Conservation (phyloP, 768 basidiomycete species). For the Xerocomellus chrysenteron region DNA sequence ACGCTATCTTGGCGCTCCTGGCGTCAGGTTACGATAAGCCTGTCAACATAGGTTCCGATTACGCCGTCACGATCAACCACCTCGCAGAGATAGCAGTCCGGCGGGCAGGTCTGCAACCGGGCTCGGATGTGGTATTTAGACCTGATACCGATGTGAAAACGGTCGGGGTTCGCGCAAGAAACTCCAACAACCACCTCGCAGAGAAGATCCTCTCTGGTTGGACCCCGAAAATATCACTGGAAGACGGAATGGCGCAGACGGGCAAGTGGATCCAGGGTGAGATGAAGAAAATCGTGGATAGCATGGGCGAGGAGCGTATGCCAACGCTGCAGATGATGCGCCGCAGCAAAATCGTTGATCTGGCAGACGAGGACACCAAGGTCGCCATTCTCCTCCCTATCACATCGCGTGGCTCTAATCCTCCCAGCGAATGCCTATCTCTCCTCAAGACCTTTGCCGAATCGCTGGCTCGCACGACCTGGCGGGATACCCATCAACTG, state of each 20-base stretch:
- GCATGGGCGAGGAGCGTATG: constrained; percentile 7
- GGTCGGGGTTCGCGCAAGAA: constrained; percentile 49
- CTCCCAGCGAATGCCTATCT: constrained; percentile 39
- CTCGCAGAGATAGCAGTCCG: constrained; percentile 43
- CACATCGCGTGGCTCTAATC: constrained; percentile 45
- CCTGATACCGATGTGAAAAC: constrained; percentile 31
- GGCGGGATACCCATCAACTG: constrained; percentile 37
- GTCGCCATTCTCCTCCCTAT: constrained; percentile 60
- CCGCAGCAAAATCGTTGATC: constrained; percentile 39
- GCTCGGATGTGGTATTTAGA: constrained; percentile 27
- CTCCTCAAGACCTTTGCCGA: constrained; percentile 43
- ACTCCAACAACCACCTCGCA: constrained; percentile 48
- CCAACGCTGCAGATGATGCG: constrained; percentile 25
- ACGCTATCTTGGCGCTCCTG: constrained; percentile 47
- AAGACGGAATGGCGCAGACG: constrained; percentile 48
- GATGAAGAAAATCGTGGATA: constrained; percentile 27
- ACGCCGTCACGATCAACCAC: constrained; percentile 39
- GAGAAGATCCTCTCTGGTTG: constrained; percentile 36
- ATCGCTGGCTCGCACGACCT: constrained; percentile 47
- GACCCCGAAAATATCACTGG: constrained; percentile 41
- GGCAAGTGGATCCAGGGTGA: constrained; percentile 47
- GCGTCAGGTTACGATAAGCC: constrained; percentile 35
- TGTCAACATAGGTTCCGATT: constrained; percentile 54
- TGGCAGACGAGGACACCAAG: constrained; percentile 34
- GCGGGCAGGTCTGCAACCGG: constrained; percentile 30